phyloP scores from a whole-genome alignment of 23 red algal genomes.

The Cyanidioschyzon merolae region DNA sequence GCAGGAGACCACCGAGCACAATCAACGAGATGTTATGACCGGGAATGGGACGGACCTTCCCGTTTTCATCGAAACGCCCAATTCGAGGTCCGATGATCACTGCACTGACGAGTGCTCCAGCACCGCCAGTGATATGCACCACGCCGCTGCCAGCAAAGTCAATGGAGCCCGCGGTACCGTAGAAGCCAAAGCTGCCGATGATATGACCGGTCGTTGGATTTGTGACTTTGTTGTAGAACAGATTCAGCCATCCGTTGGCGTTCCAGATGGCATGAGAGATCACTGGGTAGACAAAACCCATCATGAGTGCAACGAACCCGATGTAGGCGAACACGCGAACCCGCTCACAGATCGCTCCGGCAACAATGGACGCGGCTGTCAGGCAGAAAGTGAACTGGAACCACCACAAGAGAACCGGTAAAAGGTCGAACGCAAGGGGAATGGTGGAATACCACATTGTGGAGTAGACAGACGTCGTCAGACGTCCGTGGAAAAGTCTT shows the following conservation, averaged over 20 bases:
- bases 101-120: conserved; percentile 53
- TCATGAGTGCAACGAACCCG: conserved; percentile 70
- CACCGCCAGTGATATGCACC: conserved; percentile 73
- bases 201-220: no score
- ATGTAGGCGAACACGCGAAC: conserved; percentile 75
- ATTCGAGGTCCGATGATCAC: conserved; percentile 81
- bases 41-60: conserved; percentile 60
- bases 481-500: no score
- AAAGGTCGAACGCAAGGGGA: no score
- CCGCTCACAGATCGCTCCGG: conserved; percentile 68
- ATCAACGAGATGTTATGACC: conserved; percentile 69
- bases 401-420: conserved; percentile 29
- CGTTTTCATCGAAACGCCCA: conserved; percentile 87
- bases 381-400: conserved; percentile 88
- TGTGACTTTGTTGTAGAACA: background rate
- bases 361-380: conserved; percentile 91
- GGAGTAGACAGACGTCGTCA: no score
- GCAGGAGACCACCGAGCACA: conserved; percentile 66
- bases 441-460: no score
- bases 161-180: conserved; percentile 31
- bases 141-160: conserved; percentile 88
- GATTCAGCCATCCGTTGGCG: conserved; percentile 34
- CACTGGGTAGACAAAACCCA: conserved; percentile 76
- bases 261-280: conserved; percentile 81
- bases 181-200: background rate